A percentile compares a stretch with the other conserved stretches of the same genome.
Conservation (phyloP, 2,329 filamentous ascomycete genomes). For the Mycosphaerelloides madeirae region DNA sequence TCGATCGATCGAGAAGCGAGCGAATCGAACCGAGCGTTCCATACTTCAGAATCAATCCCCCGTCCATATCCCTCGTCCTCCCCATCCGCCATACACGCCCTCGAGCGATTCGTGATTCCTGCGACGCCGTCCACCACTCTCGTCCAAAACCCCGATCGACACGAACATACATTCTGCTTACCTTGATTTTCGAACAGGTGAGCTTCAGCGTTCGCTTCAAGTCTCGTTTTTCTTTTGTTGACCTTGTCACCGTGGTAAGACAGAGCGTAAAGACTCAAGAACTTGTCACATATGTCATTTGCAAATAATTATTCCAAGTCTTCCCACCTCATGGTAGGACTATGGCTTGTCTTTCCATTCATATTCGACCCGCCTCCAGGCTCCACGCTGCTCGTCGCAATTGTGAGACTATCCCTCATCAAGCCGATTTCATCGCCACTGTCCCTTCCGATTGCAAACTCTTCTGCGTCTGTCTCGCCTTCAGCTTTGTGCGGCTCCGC, state of each 20-base stretch:
- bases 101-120: neutral
- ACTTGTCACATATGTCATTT: neutral
- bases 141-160: neutral
- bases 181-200: too few species aligned
- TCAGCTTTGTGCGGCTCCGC: conserved; percentile 4
- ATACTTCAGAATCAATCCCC: neutral
- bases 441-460: conserved; percentile 16
- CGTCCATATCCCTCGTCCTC: neutral
- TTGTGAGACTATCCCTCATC: conserved; percentile 20
- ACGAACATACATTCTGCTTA: too few species aligned
- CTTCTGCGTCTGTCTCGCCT: conserved; percentile 15
- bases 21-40: neutral
- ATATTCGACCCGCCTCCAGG: conserved; percentile 18
- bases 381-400: conserved; percentile 9
- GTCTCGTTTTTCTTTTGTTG: too few species aligned
- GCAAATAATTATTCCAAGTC: conserved; percentile 36
- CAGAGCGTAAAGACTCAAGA: too few species aligned
- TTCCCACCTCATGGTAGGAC: conserved; percentile 44
- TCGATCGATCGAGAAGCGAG: neutral
- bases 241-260: too few species aligned
- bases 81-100: neutral
- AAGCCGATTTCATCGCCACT: conserved; percentile 29
- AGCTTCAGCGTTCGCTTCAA: too few species aligned
- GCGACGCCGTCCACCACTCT: neutral
- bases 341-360: conserved; percentile 21